Evolutionary conservation across 257 asterid genomes (phyloP).

Genomic region (Vinca minor): DNA sequence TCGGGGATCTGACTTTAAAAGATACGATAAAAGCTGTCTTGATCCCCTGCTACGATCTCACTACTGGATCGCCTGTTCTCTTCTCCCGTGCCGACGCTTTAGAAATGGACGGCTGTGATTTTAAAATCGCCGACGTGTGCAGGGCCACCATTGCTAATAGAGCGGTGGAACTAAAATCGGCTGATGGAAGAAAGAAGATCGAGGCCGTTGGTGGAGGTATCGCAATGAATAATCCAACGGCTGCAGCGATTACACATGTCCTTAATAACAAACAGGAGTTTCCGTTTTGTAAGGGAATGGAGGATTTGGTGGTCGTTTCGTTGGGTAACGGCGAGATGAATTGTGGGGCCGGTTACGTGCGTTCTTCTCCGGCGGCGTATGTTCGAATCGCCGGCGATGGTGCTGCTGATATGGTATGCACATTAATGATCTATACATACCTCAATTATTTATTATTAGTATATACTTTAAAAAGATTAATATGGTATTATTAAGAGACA

Average conservation of each 20-base stretch:
- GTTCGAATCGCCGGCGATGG: constrained; percentile 67
- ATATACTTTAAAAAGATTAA: too few relatives aligned
- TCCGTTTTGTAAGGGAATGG: constrained; percentile 57
- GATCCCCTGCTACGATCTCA: constrained; percentile 75
- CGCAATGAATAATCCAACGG: constrained; percentile 70
- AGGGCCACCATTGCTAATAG: constrained; percentile 40
- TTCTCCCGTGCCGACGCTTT: constrained; percentile 82
- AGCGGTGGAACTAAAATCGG: constrained; percentile 39
- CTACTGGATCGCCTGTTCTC: constrained; percentile 53
- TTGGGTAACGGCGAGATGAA: constrained; percentile 52
- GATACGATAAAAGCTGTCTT: constrained; percentile 60
- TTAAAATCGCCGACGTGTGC: constrained; percentile 46
- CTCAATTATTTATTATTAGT: too few relatives aligned
- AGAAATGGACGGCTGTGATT: constrained; percentile 72
- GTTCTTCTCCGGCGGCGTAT: constrained; percentile 22
- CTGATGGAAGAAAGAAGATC: constrained; percentile 51
- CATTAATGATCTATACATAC: too few relatives aligned
- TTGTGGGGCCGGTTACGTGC: constrained; percentile 12
- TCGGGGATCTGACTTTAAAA: constrained; percentile 45
- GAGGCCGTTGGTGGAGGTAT: constrained; percentile 58
- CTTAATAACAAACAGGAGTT: constrained; percentile 74
- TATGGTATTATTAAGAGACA: too few relatives aligned
- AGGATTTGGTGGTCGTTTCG: constrained; percentile 55
- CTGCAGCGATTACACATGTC: constrained; percentile 80
- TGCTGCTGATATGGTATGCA: constrained; percentile 88